Evolutionary conservation across 2,329 filamentous ascomycete species (phyloP).

Genomic region (Plenodomus tracheiphilus): DNA sequence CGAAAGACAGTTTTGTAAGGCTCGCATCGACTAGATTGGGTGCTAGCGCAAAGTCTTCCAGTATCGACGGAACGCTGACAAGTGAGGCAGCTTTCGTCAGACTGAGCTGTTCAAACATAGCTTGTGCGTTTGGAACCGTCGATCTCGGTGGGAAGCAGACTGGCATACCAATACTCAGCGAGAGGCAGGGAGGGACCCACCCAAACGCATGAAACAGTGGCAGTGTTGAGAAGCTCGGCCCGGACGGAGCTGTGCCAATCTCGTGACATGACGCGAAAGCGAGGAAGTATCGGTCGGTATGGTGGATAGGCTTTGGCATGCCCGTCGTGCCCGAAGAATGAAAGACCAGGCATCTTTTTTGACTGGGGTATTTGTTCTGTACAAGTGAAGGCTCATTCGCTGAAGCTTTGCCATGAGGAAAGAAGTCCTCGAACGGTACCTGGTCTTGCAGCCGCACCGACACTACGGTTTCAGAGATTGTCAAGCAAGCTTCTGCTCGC

Average conservation of each 20-base stretch:
- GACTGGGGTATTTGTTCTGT: neutral
- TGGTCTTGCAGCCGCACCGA: too few relatives aligned
- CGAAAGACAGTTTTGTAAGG: too few relatives aligned
- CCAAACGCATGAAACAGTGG: slow-evolving; percentile 44
- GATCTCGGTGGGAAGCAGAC: slow-evolving; percentile 27
- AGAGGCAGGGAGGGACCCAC: slow-evolving; percentile 37
- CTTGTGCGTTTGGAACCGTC: neutral
- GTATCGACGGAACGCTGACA: too few relatives aligned
- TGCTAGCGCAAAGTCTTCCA: too few relatives aligned
- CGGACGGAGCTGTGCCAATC: too few relatives aligned
- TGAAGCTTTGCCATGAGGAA: too few relatives aligned
- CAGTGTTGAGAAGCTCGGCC: slow-evolving; percentile 38
- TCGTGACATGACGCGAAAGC: slow-evolving; percentile 3
- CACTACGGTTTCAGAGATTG: too few relatives aligned
- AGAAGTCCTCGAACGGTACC: too few relatives aligned
- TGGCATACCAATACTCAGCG: slow-evolving; percentile 33
- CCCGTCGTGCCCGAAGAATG: slow-evolving; percentile 60
- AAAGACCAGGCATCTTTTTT: slow-evolving; percentile 45
- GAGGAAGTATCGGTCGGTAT: slow-evolving; percentile 50
- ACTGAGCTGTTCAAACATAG: too few relatives aligned
- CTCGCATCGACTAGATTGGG: too few relatives aligned
- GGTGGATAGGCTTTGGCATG: slow-evolving; percentile 63
- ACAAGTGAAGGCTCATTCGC: neutral
- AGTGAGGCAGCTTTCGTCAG: too few relatives aligned
- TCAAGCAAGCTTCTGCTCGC: too few relatives aligned